Evolutionary conservation across 2,329 filamentous ascomycete genomes (phyloP).

Genomic region (Neopestalotiopsis sp.): DNA sequence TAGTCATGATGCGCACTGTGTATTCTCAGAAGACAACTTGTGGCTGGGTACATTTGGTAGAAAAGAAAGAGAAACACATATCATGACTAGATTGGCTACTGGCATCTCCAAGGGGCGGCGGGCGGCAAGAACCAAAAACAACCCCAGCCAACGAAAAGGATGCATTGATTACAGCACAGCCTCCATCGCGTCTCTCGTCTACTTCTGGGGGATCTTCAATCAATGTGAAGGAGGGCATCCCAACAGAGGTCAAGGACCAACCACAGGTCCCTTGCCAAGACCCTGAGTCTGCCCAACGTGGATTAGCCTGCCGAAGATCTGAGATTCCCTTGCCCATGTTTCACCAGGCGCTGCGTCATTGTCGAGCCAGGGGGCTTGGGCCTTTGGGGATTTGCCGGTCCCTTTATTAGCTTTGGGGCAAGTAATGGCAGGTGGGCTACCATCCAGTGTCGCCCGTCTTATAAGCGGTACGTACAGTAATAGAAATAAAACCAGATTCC

Average conservation of each 20-base stretch:
- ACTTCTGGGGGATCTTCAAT: background rate
- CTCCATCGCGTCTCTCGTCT: background rate
- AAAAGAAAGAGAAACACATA: background rate
- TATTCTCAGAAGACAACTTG: too few species aligned
- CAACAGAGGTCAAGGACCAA: background rate
- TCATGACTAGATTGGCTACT: background rate
- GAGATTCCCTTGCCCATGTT: conserved; percentile 5
- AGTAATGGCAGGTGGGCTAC: background rate
- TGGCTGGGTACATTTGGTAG: background rate
- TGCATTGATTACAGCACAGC: background rate
- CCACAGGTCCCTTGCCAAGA: conserved; percentile 6
- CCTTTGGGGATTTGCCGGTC: background rate
- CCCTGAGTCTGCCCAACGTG: background rate
- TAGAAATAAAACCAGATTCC: background rate
- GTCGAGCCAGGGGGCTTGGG: background rate
- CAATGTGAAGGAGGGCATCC: background rate
- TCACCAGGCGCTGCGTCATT: conserved; percentile 18
- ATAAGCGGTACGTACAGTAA: background rate
- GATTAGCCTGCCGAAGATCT: conserved; percentile 6
- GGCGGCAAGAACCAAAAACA: background rate
- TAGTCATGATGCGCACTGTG: too few species aligned
- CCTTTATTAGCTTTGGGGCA: background rate
- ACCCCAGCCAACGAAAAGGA: background rate
- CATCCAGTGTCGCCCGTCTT: background rate
- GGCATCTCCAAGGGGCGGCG: background rate